Evolutionary conservation across 441 rosid species (phyloP).

Genomic region (Syzygium syzygioides): DNA sequence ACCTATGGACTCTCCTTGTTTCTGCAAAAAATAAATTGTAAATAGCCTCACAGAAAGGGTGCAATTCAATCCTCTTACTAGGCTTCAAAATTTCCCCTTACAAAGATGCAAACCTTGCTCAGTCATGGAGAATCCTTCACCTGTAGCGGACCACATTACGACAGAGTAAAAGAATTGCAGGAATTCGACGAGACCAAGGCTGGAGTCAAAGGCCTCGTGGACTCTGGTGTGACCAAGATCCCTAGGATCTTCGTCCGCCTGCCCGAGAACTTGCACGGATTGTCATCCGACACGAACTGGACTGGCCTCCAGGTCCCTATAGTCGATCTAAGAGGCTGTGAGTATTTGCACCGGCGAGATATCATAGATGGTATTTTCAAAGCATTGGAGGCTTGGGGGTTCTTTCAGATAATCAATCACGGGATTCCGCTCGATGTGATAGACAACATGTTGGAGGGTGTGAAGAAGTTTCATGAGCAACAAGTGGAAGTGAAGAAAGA

Average conservation of each 20-base stretch:
- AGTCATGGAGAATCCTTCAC: not conserved
- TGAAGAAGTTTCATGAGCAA: not conserved
- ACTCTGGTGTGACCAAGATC: not conserved
- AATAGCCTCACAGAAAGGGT: too few species aligned
- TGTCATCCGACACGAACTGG: too few species aligned
- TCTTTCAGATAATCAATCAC: not conserved
- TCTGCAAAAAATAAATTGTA: too few species aligned
- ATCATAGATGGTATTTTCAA: not conserved
- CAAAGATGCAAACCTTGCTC: not conserved
- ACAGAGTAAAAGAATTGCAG: not conserved
- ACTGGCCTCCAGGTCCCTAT: not conserved
- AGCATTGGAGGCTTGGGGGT: not conserved
- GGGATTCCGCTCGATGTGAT: not conserved
- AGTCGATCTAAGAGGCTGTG: not conserved
- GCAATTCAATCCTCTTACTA: not conserved
- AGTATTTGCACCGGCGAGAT: not conserved
- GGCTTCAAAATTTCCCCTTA: not conserved
- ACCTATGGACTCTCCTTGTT: too few species aligned
- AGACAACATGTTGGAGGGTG: not conserved
- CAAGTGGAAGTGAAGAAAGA: not conserved
- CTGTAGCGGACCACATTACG: not conserved
- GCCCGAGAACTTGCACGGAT: not conserved
- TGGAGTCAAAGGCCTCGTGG: not conserved
- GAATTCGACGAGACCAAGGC: not conserved
- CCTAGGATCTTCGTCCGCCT: not conserved